phyloP scores from a whole-genome alignment of 2,329 filamentous ascomycete species.

The Alternaria sp. region DNA sequence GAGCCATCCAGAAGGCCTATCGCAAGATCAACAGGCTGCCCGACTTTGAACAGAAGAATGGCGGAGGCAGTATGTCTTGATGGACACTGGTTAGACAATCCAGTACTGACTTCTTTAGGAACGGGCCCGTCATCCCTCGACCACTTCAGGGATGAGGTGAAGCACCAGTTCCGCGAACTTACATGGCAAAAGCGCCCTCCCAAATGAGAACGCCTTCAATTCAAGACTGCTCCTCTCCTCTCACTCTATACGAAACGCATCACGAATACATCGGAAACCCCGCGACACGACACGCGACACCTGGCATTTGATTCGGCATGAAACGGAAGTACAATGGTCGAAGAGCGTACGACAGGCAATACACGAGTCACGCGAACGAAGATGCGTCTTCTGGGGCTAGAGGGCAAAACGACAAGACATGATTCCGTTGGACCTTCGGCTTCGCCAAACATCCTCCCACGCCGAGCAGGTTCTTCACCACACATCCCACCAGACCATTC shows the following conservation, averaged over 20 bases:
- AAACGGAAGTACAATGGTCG: not conserved
- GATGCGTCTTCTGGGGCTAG: not conserved
- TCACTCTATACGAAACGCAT: not conserved
- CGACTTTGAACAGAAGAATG: constrained; percentile 47
- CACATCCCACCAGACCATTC: not conserved
- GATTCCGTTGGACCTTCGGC: not conserved
- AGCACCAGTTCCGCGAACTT: constrained; percentile 52
- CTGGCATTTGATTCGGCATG: not conserved
- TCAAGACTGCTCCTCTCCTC: not conserved
- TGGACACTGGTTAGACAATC: too few relatives aligned
- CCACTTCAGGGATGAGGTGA: constrained; percentile 62
- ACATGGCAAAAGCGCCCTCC: constrained; percentile 47
- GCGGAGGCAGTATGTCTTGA: constrained; percentile 55
- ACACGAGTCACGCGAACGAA: not conserved
- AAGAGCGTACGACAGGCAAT: not conserved
- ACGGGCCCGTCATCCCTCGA: constrained; percentile 52
- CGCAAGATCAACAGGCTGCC: constrained; percentile 54
- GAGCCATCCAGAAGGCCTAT: constrained; percentile 59
- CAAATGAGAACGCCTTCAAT: constrained; percentile 20
- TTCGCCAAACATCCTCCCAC: not conserved
- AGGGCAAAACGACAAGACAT: not conserved
- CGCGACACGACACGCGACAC: not conserved
- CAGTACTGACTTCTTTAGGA: constrained; percentile 20
- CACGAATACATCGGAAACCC: not conserved
- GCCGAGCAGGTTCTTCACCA: not conserved